These are phyloP conservation scores for Lineolata rhizophorae DNA, from an alignment of 495 filamentous ascomycete genomes.

Conservation along the genomic window DNA sequence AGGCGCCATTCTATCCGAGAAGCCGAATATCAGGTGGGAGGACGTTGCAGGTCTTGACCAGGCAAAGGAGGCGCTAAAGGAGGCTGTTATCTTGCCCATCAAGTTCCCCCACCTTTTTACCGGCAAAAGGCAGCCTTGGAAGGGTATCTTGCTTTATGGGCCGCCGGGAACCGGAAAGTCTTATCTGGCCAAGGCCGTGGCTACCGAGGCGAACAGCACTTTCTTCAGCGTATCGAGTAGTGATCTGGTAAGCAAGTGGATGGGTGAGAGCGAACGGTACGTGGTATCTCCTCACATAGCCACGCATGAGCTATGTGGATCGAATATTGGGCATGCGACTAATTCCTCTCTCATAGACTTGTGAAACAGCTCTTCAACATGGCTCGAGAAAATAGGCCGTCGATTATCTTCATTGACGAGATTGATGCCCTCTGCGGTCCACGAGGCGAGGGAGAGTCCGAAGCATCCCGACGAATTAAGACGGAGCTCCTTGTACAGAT, in stretches of 20 bases:
- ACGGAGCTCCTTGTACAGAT: constrained; percentile 97
- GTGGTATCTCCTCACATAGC: no score
- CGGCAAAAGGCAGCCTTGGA: constrained; percentile 97
- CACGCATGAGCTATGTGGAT: no score
- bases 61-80: constrained; percentile 93
- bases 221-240: constrained; percentile 97
- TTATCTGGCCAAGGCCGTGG: constrained; percentile 91
- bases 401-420: constrained; percentile 99
- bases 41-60: constrained; percentile 92
- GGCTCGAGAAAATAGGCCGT: constrained; percentile 93
- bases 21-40: constrained; percentile 91
- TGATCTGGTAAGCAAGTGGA: constrained; percentile 96
- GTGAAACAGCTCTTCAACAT: constrained; percentile 96
- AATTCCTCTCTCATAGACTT: constrained; percentile 31
- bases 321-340: neutral
- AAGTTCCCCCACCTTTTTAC: constrained; percentile 94
- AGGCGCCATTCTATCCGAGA: constrained; percentile 82
- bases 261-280: constrained; percentile 96
- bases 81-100: constrained; percentile 90
- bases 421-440: constrained; percentile 94
- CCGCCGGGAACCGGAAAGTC: constrained; percentile 94
- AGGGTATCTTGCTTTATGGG: constrained; percentile 89
- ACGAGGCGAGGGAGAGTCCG: constrained; percentile 89
- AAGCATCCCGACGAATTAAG: constrained; percentile 93
- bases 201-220: constrained; percentile 97